A percentile compares a stretch with the other conserved stretches of the same genome.
phyloP scores from a whole-genome alignment of 768 basidiomycete species.

The Lactarius hengduanensis region DNA sequence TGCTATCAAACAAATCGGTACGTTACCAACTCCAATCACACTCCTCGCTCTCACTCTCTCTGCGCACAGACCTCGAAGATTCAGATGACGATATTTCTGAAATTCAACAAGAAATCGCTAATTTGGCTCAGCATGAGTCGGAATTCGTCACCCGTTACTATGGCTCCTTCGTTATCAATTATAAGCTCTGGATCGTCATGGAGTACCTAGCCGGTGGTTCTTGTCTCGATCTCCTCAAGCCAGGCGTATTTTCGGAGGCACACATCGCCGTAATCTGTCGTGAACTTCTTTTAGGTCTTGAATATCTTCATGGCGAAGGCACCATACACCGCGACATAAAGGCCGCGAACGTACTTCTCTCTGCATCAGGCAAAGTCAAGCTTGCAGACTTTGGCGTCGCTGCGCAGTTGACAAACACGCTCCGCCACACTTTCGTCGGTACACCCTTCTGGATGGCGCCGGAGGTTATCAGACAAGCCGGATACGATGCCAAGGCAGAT shows the following conservation, averaged over 20 bases:
- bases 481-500: conserved; percentile 94
- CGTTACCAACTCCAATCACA: conserved; percentile 32
- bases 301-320: conserved; percentile 93
- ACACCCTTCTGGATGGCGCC: conserved; percentile 99
- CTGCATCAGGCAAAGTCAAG: conserved; percentile 90
- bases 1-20: conserved; percentile 97
- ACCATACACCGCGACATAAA: conserved; percentile 99
- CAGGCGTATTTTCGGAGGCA: conserved; percentile 84
- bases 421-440: conserved; percentile 96
- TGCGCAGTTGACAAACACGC: conserved; percentile 90
- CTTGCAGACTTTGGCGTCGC: conserved; percentile 99
- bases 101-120: conserved; percentile 98
- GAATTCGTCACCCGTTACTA: conserved; percentile 97
- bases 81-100: conserved; percentile 98
- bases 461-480: conserved; percentile 95
- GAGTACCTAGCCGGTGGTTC: conserved; percentile 99
- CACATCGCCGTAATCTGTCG: conserved; percentile 96
- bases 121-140: conserved; percentile 92
- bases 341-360: conserved; percentile 92
- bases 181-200: conserved; percentile 99
- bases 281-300: conserved; percentile 88
- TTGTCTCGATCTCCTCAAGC: conserved; percentile 92
- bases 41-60: not conserved
- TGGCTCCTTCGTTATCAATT: conserved; percentile 93
- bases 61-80: conserved; percentile 81